Base-by-base conservation (phyloP, 495 filamentous ascomycete species). In the Venustampulla echinocandica region DNA sequence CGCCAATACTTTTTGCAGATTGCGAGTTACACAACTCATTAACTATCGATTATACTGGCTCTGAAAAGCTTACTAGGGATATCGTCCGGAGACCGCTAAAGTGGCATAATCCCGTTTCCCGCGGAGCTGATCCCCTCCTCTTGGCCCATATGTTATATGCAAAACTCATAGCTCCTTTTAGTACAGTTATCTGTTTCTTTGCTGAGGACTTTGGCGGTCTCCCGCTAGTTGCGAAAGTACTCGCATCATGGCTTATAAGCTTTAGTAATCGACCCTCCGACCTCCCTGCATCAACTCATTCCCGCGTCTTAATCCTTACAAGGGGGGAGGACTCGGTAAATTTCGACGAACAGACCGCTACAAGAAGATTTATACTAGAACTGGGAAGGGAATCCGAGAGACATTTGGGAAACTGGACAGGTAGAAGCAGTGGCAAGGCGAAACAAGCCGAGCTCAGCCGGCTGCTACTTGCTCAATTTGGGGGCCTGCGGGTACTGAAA, bases 81-180 rank as follows among this genome's bases (percentile, higher is more conserved):
- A 18, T 15, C 3, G 17, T 5, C 20, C 2, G 11, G 22, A 33
- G 15, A 2, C n/a, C 10, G 1, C 11, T 46, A 18, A 15, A 4
- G 10, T 47, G 33, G 44, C 34, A 27, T 28, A 25, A 39, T 7
- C 5, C 7, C 13, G 3, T 14, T 39, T 14, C 46, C 1, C 9
- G 22, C 7, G 28, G 2, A 4, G 7, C 43, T 2, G 46, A 43
- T 11, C 37, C 46, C 9, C 14, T 4, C 3, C 4, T 24, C 9
- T 13, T 49, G 10, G 46, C 46, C 3, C 37, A 49, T 14, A 17
- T 49, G 21, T 22, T 49, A 2, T 49, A 49, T 30, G 7, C 38
- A 11, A 24, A 49, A 27, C 37, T 49, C 4, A 7, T 49, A 2
- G 14, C 21, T 6, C 46, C 39, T 2, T 49, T 49, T 35, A 36